These are phyloP conservation scores for Arachis monticola DNA, from an alignment of 331 rosid genomes.

Conservation along the genomic window DNA sequence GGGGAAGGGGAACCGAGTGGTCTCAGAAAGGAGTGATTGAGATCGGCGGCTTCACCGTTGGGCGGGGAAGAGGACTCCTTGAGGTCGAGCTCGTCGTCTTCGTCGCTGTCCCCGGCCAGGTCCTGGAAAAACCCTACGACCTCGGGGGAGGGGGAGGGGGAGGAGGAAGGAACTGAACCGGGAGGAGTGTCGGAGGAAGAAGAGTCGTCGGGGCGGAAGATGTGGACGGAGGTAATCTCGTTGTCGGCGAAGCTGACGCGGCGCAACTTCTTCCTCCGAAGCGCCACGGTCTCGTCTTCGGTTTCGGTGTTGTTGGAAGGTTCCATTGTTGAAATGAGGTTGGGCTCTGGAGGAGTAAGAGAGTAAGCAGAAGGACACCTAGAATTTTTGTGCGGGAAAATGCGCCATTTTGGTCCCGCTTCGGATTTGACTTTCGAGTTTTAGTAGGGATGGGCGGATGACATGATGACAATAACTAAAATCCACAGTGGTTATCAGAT, in stretches of 20 bases:
- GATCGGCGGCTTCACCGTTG: slow-evolving; percentile 41
- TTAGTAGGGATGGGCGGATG: too few species aligned
- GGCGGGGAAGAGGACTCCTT: slow-evolving; percentile 23
- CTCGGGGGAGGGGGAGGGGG: slow-evolving; percentile 31
- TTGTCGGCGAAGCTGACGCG: slow-evolving; percentile 98
- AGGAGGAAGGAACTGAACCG: slow-evolving; percentile 48
- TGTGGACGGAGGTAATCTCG: slow-evolving; percentile 92
- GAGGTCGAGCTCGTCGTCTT: neutral
- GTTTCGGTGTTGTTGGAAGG: slow-evolving; percentile 61
- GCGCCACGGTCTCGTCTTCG: slow-evolving; percentile 54
- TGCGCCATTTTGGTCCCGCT: neutral
- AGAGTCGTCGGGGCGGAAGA: slow-evolving; percentile 84
- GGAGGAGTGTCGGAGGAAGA: slow-evolving; percentile 63
- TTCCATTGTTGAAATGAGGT: slow-evolving; percentile 45
- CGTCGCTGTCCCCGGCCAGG: slow-evolving; percentile 55
- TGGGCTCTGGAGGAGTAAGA: neutral
- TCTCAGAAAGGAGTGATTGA: slow-evolving; percentile 60
- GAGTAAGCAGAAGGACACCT: too few species aligned
- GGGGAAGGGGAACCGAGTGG: slow-evolving; percentile 85
- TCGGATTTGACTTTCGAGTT: neutral
- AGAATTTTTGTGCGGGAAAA: slow-evolving; percentile 17
- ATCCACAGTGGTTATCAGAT: too few species aligned
- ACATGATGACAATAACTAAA: too few species aligned
- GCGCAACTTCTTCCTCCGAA: slow-evolving; percentile 70
- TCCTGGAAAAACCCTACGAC: slow-evolving; percentile 66